phyloP scores from a whole-genome alignment of 2,329 filamentous ascomycete species.

The Penicillium sp. region DNA sequence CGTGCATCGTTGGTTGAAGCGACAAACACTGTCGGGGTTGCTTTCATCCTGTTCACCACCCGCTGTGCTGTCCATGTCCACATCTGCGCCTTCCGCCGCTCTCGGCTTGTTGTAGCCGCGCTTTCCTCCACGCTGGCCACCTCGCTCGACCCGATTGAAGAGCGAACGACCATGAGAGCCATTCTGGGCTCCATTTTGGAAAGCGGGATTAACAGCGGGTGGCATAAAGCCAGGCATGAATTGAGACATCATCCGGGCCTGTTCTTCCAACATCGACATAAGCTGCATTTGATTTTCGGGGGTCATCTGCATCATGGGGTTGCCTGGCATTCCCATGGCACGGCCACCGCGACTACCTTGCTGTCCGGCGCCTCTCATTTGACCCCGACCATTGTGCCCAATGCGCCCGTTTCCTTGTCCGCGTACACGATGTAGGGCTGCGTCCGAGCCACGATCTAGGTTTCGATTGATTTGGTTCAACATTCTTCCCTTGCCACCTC shows the following conservation, averaged over 20 bases:
- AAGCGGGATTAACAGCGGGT: constrained; percentile 54
- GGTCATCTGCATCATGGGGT: constrained; percentile 54
- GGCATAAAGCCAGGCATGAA: constrained; percentile 58
- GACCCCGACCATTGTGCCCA: constrained; percentile 69
- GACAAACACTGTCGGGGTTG: constrained; percentile 69
- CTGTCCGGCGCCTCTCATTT: constrained; percentile 65
- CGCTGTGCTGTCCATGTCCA: constrained; percentile 35
- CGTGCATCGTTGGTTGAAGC: constrained; percentile 83
- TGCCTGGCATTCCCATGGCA: constrained; percentile 42
- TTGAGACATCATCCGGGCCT: constrained; percentile 81
- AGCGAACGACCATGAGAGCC: constrained; percentile 58
- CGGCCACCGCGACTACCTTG: constrained; percentile 45
- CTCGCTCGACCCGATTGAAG: constrained; percentile 66
- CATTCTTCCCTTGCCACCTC: constrained; percentile 70
- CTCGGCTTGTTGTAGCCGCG: constrained; percentile 35
- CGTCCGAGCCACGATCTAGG: constrained; percentile 74
- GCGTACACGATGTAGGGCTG: constrained; percentile 76
- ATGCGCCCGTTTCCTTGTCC: constrained; percentile 74
- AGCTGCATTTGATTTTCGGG: constrained; percentile 70
- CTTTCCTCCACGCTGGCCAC: constrained; percentile 54
- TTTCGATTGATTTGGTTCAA: constrained; percentile 80
- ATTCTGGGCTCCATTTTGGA: constrained; percentile 51
- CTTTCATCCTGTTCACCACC: constrained; percentile 51
- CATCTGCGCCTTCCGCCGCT: constrained; percentile 26
- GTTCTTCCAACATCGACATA: constrained; percentile 77